phyloP scores from a whole-genome alignment of 495 filamentous ascomycete genomes.

The Aspergillus ellipticus region DNA sequence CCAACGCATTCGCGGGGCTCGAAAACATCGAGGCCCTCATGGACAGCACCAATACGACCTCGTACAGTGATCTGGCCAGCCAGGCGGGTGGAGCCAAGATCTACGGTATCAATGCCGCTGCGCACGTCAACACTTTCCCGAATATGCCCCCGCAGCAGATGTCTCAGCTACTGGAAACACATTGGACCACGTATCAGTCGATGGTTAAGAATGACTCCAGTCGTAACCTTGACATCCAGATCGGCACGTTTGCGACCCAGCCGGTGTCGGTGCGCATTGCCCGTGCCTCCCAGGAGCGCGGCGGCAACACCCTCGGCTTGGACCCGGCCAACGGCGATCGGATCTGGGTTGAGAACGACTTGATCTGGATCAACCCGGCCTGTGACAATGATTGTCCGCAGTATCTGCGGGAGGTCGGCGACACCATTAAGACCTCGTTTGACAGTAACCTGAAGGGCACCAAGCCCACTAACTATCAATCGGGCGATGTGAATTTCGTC shows the following conservation, averaged over 20 bases:
- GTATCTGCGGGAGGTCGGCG: slow-evolving; percentile 6
- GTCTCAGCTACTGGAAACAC: not conserved
- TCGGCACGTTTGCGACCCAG: slow-evolving; percentile 12
- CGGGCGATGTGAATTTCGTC: slow-evolving; percentile 7
- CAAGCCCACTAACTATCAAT: slow-evolving; percentile 6
- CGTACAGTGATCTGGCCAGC: slow-evolving; percentile 7
- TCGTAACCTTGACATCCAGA: slow-evolving; percentile 5
- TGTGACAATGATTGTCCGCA: slow-evolving; percentile 9
- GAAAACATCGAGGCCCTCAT: slow-evolving; percentile 8
- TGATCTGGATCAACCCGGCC: slow-evolving; percentile 7
- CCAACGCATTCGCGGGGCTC: slow-evolving; percentile 32
- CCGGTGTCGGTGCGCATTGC: slow-evolving; percentile 9
- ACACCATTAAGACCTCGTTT: not conserved
- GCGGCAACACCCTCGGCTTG: slow-evolving; percentile 10
- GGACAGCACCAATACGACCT: slow-evolving; percentile 3
- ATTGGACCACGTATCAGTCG: slow-evolving; percentile 4
- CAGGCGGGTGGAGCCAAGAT: slow-evolving; percentile 12
- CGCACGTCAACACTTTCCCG: slow-evolving; percentile 11
- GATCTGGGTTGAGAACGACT: slow-evolving; percentile 14
- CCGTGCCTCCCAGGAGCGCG: not conserved
- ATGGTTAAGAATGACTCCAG: slow-evolving; percentile 5
- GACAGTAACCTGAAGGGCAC: not conserved
- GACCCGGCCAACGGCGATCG: slow-evolving; percentile 11
- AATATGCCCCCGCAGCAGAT: slow-evolving; percentile 2
- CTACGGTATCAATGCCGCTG: slow-evolving; percentile 10